phyloP scores from a whole-genome alignment of 2,329 filamentous ascomycete species.

The Parastagonospora avenae region DNA sequence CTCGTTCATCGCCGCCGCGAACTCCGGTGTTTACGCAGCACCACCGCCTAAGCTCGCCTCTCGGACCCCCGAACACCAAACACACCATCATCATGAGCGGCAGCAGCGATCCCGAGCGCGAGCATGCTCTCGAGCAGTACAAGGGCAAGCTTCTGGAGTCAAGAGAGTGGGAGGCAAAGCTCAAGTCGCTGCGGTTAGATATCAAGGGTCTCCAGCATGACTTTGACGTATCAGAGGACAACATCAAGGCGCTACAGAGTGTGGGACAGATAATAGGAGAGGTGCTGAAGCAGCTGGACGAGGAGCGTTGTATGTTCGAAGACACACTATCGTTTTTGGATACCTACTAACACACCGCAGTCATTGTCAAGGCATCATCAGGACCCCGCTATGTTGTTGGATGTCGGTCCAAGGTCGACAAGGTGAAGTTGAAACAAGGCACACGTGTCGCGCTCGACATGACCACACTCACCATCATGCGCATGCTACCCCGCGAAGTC shows the following conservation, averaged over 20 bases:
- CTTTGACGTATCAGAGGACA: slow-evolving; percentile 96
- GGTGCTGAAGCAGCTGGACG: slow-evolving; percentile 97
- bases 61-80: slow-evolving; percentile 11
- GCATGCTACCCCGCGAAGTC: slow-evolving; percentile 97
- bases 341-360: slow-evolving; percentile 54
- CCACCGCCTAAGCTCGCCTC: slow-evolving; percentile 21
- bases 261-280: slow-evolving; percentile 99
- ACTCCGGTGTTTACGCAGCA: slow-evolving; percentile 26
- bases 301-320: slow-evolving; percentile 84
- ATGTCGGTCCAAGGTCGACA: slow-evolving; percentile 98
- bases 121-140: slow-evolving; percentile 59
- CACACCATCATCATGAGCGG: slow-evolving; percentile 41
- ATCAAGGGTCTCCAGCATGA: slow-evolving; percentile 96
- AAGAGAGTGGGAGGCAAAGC: slow-evolving; percentile 97
- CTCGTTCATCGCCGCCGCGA: slow-evolving; percentile 2
- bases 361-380: slow-evolving; percentile 98
- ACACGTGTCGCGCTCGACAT: slow-evolving; percentile 97
- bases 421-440: slow-evolving; percentile 95
- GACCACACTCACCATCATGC: slow-evolving; percentile 99
- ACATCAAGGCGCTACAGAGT: slow-evolving; percentile 98
- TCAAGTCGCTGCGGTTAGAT: slow-evolving; percentile 90
- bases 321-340: background rate
- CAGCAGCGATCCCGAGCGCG: slow-evolving; percentile 55
- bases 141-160: slow-evolving; percentile 75
- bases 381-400: slow-evolving; percentile 97